A percentile compares a stretch with the other conserved stretches of the same genome.
Evolutionary conservation across 257 asterid species (phyloP).

Genomic region (Scutellaria barbata): DNA sequence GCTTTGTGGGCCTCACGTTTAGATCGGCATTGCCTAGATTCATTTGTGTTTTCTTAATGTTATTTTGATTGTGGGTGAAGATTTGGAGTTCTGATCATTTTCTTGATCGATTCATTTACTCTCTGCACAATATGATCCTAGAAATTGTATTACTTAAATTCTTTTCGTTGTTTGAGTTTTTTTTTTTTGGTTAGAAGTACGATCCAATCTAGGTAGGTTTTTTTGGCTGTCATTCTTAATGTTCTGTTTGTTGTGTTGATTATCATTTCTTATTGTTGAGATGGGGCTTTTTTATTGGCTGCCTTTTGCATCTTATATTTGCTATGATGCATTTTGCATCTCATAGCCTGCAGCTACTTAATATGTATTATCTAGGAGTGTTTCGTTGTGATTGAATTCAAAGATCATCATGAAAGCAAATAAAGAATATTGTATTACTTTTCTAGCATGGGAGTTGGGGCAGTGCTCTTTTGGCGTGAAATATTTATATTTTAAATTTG

Average conservation of each 20-base stretch:
- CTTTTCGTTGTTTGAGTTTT: background rate
- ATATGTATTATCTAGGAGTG: background rate
- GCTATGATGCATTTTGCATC: constrained; percentile 24
- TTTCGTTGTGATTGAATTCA: constrained; percentile 4
- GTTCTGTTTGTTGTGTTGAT: background rate
- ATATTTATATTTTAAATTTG: too few species aligned
- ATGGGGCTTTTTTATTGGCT: constrained; percentile 21
- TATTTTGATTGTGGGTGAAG: constrained; percentile 10
- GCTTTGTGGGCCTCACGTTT: background rate
- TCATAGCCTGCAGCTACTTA: background rate
- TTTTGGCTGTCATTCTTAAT: background rate
- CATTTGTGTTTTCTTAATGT: constrained; percentile 17
- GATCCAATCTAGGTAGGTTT: constrained; percentile 8
- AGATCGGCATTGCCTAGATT: constrained; percentile 37
- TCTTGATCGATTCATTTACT: background rate
- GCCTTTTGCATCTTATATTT: constrained; percentile 18
- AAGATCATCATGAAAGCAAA: constrained; percentile 7
- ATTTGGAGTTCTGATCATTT: constrained; percentile 23
- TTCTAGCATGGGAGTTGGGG: background rate
- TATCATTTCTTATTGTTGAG: constrained; percentile 9
- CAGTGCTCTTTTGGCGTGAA: too few species aligned
- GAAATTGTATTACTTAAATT: too few species aligned
- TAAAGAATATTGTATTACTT: background rate
- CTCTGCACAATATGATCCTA: too few species aligned
- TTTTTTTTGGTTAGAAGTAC: background rate